These are phyloP conservation scores for Backusella luteola DNA, from an alignment of 192 early-diverging fungal species.

Conservation along the genomic window DNA sequence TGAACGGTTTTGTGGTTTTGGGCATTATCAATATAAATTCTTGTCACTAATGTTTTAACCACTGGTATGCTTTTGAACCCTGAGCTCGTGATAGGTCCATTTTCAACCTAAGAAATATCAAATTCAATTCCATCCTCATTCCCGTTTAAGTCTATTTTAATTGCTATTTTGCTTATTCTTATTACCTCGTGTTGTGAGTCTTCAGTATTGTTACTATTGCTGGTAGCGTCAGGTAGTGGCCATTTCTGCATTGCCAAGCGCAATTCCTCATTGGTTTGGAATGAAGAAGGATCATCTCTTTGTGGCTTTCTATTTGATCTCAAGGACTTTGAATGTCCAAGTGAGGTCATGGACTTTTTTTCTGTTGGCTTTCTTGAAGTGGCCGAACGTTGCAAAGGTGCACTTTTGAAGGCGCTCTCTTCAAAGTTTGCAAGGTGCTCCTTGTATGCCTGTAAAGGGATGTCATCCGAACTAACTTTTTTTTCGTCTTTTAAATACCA, in stretches of 20 bases:
- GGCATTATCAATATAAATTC: conserved; percentile 85
- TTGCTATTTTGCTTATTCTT: neutral
- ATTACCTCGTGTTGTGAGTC: neutral
- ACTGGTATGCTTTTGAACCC: neutral
- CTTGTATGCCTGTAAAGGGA: neutral
- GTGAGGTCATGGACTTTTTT: neutral
- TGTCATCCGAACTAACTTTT: neutral
- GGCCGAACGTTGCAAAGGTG: neutral
- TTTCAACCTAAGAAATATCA: neutral
- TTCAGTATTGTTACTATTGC: neutral
- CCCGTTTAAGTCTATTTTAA: neutral
- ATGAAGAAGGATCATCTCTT: neutral
- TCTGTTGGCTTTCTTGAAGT: neutral
- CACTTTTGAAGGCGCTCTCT: neutral
- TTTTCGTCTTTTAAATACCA: neutral
- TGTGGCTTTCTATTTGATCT: neutral
- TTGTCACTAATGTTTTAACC: conserved; percentile 57
- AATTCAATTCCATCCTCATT: neutral
- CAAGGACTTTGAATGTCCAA: neutral
- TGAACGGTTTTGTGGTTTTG: conserved; percentile 72
- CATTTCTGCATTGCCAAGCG: neutral
- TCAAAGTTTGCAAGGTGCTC: neutral
- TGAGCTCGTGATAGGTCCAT: neutral
- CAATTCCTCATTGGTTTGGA: neutral
- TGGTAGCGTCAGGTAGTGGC: neutral